phyloP scores from a whole-genome alignment of 106 monocot species.

The Dioscorea alata region DNA sequence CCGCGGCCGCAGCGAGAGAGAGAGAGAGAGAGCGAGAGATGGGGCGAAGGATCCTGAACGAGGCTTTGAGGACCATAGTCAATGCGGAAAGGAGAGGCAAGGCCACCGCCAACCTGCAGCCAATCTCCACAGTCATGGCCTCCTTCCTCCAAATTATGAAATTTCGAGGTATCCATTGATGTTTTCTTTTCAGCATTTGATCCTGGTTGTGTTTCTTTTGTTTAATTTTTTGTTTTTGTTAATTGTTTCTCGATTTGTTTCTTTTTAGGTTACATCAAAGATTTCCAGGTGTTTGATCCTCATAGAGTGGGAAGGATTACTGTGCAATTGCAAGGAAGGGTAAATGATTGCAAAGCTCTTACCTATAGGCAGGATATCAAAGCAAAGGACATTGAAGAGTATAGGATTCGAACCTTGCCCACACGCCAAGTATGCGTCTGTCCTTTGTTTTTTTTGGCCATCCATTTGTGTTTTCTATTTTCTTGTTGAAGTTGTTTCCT shows the following conservation, averaged over 20 bases:
- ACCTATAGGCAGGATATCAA: slow-evolving; percentile 85
- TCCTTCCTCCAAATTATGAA: slow-evolving; percentile 74
- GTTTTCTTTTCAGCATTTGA: neutral
- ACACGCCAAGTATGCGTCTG: slow-evolving; percentile 62
- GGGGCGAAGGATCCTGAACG: slow-evolving; percentile 77
- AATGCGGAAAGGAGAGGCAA: slow-evolving; percentile 66
- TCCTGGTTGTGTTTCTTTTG: neutral
- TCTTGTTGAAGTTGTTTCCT: too few relatives aligned
- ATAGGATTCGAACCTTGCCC: slow-evolving; percentile 61
- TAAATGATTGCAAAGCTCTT: slow-evolving; percentile 82
- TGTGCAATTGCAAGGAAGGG: slow-evolving; percentile 80
- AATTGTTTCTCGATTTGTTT: neutral
- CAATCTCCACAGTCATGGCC: slow-evolving; percentile 56
- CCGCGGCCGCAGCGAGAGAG: neutral
- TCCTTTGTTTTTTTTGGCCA: neutral
- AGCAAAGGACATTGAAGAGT: slow-evolving; percentile 69
- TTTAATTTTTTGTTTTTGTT: neutral
- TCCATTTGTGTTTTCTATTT: too few relatives aligned
- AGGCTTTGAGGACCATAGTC: slow-evolving; percentile 65
- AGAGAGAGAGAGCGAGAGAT: slow-evolving; percentile 13
- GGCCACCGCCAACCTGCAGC: slow-evolving; percentile 48
- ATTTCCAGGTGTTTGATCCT: slow-evolving; percentile 81
- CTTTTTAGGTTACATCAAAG: slow-evolving; percentile 82
- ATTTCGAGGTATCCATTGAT: slow-evolving; percentile 27
- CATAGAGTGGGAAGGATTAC: slow-evolving; percentile 90